These are phyloP conservation scores for Platismatia glauca DNA, from an alignment of 495 filamentous ascomycete species.

Conservation along the genomic window DNA sequence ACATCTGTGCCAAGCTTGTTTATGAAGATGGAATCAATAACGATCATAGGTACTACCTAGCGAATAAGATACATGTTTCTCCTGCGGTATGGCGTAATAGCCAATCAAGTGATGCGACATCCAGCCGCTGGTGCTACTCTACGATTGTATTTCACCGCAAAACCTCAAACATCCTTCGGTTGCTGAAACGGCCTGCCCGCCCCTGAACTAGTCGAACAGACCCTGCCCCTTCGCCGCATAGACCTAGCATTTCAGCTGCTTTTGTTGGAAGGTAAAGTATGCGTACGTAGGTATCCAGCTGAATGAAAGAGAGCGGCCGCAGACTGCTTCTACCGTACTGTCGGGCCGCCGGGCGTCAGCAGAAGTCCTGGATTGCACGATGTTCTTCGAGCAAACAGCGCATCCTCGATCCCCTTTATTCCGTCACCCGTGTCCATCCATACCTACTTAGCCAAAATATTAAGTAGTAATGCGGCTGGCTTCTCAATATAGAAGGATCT, in stretches of 20 bases:
- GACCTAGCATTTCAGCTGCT: not conserved
- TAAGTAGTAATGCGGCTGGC: too few relatives aligned
- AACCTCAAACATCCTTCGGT: not conserved
- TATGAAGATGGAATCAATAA: not conserved
- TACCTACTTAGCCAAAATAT: too few relatives aligned
- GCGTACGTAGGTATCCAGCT: too few relatives aligned
- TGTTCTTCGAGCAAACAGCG: too few relatives aligned
- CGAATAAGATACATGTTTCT: not conserved
- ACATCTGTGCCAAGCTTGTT: not conserved
- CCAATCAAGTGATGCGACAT: not conserved
- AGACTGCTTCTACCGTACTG: not conserved
- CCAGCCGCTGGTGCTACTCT: not conserved
- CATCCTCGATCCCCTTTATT: too few relatives aligned
- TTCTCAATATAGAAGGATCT: slow-evolving; percentile 8
- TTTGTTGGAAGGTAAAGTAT: too few relatives aligned
- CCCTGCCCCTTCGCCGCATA: not conserved
- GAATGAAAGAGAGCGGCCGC: not conserved
- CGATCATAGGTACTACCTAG: too few relatives aligned
- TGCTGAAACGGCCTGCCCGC: not conserved
- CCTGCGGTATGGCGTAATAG: not conserved
- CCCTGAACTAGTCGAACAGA: not conserved
- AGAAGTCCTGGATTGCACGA: too few relatives aligned
- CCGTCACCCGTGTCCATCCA: too few relatives aligned
- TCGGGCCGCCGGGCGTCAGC: too few relatives aligned
- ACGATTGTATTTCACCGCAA: not conserved